phyloP scores from a whole-genome alignment of 116 monocot species.

The Posidonia oceanica region DNA sequence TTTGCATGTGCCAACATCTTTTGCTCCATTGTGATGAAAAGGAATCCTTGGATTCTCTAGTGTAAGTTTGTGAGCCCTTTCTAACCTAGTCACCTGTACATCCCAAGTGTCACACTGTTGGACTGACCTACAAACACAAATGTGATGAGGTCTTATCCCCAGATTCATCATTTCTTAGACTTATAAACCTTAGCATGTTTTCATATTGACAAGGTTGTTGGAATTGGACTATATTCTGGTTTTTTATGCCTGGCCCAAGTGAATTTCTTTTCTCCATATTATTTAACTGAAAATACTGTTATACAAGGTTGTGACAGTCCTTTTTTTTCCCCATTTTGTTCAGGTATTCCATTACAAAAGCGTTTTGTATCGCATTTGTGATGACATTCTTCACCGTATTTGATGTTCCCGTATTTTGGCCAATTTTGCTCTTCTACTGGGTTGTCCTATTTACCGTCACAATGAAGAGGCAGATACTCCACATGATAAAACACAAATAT shows the following conservation, averaged over 20 bases:
- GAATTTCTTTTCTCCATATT: not conserved
- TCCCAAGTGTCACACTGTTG: too few relatives aligned
- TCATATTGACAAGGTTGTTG: too few relatives aligned
- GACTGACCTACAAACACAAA: too few relatives aligned
- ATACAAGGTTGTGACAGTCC: not conserved
- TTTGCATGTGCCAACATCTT: too few relatives aligned
- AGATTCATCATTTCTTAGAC: too few relatives aligned
- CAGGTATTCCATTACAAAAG: conserved; percentile 83
- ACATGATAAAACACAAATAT: conserved; percentile 86
- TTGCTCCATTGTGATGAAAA: too few relatives aligned
- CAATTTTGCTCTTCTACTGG: conserved; percentile 79
- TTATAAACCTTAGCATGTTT: too few relatives aligned
- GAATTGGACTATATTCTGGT: too few relatives aligned
- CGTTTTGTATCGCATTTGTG: conserved; percentile 55
- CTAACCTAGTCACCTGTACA: too few relatives aligned
- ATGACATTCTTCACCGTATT: conserved; percentile 68
- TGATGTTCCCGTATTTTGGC: conserved; percentile 92
- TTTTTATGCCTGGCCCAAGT: not conserved
- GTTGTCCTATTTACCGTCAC: conserved; percentile 54
- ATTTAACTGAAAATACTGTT: not conserved
- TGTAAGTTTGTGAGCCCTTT: too few relatives aligned
- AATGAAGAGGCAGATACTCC: conserved; percentile 79
- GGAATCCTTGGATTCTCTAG: too few relatives aligned
- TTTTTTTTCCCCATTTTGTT: not conserved
- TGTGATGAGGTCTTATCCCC: too few relatives aligned